Base-by-base conservation (phyloP, 495 filamentous ascomycete species). In the Tetracladium setigerum region DNA sequence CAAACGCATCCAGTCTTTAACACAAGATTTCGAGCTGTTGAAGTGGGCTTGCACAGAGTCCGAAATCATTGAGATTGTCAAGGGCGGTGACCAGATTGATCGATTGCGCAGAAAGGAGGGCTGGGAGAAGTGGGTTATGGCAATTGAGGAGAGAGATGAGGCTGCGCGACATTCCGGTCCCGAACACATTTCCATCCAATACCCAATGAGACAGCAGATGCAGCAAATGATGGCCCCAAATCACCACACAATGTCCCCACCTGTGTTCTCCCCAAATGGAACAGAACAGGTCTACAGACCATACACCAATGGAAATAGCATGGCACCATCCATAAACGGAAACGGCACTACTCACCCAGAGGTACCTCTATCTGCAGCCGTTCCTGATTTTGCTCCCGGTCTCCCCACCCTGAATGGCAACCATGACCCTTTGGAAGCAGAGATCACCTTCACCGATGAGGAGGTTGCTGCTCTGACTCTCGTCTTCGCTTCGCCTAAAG, bases 91-190 rank as follows among this genome's bases (percentile, higher is more conserved):
- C 61, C 81, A 83, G 17, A 64, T 83, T 18, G 86, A 95, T 63
- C 71, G 84, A n/a, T 56, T 98, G 43, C 83, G 92, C n/a, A 75
- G 74, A 34, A 74, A 75, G 22, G 77, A 90, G 7, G 80, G 77
- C 5, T 96, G 90, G 88, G 68, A 84, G 44, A 78, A 81, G 47
- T 98, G 87, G 79, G 75, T 95, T 10, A 64, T 96, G 42, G 67
- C 65, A 22, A 49, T 55, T 22, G 59, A 55, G 5, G 54, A 62
- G 44, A 66, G 74, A 46, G 54, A 65, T 24, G 62, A 67, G 14
- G 55, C 49, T 6, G 64, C 64, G 14, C 67, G 63, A 41, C 62
- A 70, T 50, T 58, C 67, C 27, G 72, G 71, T 9, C 72, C 73
- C 2, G 31, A 36, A 5, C 43, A 33, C 38, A 45, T 41, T 32